These are phyloP conservation scores for Metroxylon sagu DNA, from an alignment of 176 grass and related monocot genomes.

Conservation along the genomic window DNA sequence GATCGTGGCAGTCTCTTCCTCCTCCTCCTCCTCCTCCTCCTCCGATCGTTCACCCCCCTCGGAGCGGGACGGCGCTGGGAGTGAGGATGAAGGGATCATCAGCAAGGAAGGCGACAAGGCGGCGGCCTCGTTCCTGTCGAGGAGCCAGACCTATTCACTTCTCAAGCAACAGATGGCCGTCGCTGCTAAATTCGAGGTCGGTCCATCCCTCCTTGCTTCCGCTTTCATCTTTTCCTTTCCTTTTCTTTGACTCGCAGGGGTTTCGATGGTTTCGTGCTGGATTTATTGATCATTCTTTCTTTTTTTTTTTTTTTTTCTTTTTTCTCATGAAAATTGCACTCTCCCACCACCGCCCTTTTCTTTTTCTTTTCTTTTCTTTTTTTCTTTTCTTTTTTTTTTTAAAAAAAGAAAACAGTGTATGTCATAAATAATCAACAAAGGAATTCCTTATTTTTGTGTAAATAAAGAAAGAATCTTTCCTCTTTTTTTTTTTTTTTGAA, in stretches of 20 bases:
- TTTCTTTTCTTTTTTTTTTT: too few species aligned
- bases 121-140: constrained; percentile 6
- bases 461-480: background rate
- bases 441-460: too few species aligned
- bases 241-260: background rate
- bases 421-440: too few species aligned
- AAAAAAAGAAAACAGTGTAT: too few species aligned
- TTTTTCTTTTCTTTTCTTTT: too few species aligned
- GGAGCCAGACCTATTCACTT: constrained; percentile 10
- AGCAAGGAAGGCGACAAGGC: background rate
- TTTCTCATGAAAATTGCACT: too few species aligned
- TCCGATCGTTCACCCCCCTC: background rate
- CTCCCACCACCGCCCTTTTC: too few species aligned
- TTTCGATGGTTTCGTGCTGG: background rate
- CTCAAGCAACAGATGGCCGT: constrained; percentile 8
- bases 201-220: background rate
- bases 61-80: background rate
- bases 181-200: constrained; percentile 13
- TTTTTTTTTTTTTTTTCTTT: background rate
- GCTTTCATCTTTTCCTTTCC: background rate
- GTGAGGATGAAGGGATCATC: background rate
- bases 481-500: background rate
- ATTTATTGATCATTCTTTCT: background rate
- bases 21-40: background rate
- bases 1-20: background rate